Base-by-base conservation (phyloP, 1,284 basidiomycete species). In the Cutaneotrichosporon cavernicola region DNA sequence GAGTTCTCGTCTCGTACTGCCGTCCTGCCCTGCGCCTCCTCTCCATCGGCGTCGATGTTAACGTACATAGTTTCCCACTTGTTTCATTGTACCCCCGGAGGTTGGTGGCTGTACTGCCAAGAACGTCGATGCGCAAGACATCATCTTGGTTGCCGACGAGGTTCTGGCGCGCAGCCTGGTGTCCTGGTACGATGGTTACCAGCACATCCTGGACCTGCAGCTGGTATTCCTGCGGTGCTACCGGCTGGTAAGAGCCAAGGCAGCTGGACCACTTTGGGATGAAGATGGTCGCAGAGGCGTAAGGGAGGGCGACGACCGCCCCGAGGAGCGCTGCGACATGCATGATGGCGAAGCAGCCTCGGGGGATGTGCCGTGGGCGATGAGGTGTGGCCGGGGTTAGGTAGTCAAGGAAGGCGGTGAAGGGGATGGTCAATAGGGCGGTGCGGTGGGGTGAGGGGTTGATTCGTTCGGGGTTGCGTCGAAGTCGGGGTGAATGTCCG, bases 151-250 rank as follows among this genome's bases (percentile, higher is more conserved):
- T 68, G 10, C 73, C 76, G 4, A 65, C 49, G 18, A 81, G 66
- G 1, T 73, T 74, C 22, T 73, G 72, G 21, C 63, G 70, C 31
- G 80, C 77, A 49, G 83, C 82, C 26, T 73, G 65, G 13, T 69
- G 53, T 1, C 69, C 72, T 2, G 85, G 78, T 5, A 88, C 81
- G 61, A 91, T 83, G 75, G 92, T 89, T 14, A 87, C 90, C 73
- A 89, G 92, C 52, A 92, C 87, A 30, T 84, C 84, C 61, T 86
- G 84, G 65, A 93, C 84, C 60, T 85, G 83, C 64, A 66, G 72
- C 69, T 78, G 63, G 56, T 53, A 58, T 38, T 47, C 36, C 5
- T 70, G 57, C 1, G 72, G 72, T 4, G 55, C 38, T 18, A 73
- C 55, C 21, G 69, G 66, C 7, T 65, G 61, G 64, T 65, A 73